Evolutionary conservation across 192 early-diverging fungal genomes (phyloP).

Genomic region (Rhizophagus clarus): DNA sequence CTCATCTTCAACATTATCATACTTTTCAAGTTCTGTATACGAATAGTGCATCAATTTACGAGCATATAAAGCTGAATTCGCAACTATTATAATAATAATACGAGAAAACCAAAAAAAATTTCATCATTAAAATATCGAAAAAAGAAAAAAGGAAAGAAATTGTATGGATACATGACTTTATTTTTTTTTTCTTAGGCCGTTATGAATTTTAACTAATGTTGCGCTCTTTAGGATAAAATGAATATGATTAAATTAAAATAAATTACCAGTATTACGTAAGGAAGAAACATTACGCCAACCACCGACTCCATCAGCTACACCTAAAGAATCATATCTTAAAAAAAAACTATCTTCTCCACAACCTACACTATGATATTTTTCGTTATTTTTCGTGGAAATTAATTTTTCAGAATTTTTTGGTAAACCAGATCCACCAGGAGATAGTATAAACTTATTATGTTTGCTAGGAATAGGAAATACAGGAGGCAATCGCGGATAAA

Average conservation of each 20-base stretch:
- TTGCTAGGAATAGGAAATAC: not conserved
- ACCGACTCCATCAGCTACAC: slow-evolving; percentile 95
- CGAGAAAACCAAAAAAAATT: not conserved
- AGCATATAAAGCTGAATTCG: slow-evolving; percentile 90
- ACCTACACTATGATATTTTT: slow-evolving; percentile 62
- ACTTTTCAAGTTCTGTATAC: slow-evolving; percentile 78
- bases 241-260: not conserved
- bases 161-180: not conserved
- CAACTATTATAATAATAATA: slow-evolving; percentile 51
- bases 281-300: slow-evolving; percentile 67
- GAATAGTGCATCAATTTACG: slow-evolving; percentile 95
- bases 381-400: slow-evolving; percentile 41
- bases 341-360: slow-evolving; percentile 98
- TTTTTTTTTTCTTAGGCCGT: too few species aligned
- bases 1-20: slow-evolving; percentile 79
- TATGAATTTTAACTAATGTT: too few species aligned
- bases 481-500: not conserved
- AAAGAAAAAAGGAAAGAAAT: not conserved
- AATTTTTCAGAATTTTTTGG: slow-evolving; percentile 45
- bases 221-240: too few species aligned
- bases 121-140: not conserved
- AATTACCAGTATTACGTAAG: slow-evolving; percentile 24
- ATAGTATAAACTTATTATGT: slow-evolving; percentile 45
- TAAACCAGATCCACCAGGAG: slow-evolving; percentile 55
- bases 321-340: slow-evolving; percentile 78